phyloP scores from a whole-genome alignment of 495 filamentous ascomycete species.

The Pyrenula massariospora region DNA sequence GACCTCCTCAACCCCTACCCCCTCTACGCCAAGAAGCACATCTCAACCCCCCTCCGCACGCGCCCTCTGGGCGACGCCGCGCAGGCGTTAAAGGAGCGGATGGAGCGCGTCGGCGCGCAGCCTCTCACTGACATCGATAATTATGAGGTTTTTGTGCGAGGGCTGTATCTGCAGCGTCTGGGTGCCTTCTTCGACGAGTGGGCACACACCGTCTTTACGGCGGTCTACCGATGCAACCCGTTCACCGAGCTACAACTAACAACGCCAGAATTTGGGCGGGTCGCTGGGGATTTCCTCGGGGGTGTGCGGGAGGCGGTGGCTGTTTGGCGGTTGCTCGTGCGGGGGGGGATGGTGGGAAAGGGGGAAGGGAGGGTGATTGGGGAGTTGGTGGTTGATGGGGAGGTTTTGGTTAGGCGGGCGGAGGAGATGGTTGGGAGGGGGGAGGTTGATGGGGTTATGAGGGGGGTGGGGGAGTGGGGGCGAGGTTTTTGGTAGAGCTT shows the following conservation, averaged over 20 bases:
- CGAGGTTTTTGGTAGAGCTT: background rate
- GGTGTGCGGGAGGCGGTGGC: conserved; percentile 19
- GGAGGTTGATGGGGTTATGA: background rate
- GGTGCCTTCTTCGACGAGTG: no score
- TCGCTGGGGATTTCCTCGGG: background rate
- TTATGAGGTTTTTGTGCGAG: no score
- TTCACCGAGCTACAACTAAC: no score
- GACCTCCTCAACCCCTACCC: background rate
- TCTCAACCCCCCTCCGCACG: background rate
- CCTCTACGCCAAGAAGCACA: background rate
- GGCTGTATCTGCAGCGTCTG: no score
- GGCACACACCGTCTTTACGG: no score
- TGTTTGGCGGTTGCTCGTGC: no score
- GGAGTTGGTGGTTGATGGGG: background rate
- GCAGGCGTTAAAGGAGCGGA: no score
- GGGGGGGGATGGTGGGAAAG: conserved; percentile 14
- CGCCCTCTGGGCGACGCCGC: background rate
- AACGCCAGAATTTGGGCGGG: no score
- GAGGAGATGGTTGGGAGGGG: background rate
- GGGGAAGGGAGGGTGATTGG: conserved; percentile 11
- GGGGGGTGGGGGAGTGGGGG: background rate
- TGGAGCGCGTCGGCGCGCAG: no score
- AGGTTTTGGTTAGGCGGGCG: background rate
- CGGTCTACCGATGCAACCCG: no score
- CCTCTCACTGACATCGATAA: no score